Base-by-base conservation (phyloP, 768 basidiomycete species). In the Neoboletus brunneissimus region DNA sequence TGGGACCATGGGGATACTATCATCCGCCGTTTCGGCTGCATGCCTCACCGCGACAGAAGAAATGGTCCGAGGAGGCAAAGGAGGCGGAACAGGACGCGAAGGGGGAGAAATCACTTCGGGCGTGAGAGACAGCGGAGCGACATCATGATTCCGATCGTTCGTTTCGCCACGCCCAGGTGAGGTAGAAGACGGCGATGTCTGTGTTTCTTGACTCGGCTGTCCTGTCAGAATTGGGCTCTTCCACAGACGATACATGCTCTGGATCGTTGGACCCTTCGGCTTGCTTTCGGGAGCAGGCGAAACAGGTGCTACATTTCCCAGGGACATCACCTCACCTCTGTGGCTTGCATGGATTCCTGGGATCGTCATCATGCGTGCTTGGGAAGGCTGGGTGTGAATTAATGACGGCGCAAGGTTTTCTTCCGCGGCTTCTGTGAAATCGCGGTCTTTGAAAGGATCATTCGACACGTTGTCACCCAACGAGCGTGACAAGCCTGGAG, bases 281-380 rank as follows among this genome's bases (percentile, higher is more conserved):
- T 72, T 70, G 49, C 69, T 71, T 22, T 80, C 77, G 11, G 74
- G 58, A 0, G 74, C 65, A 43, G 75, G 71, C 5, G 81, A 77
- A 25, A 66, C 58, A 2, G 79, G 76, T 12, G 87, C 83, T 54
- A 83, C 81, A 63, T 89, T 86, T 12, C 91, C 91, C 79, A 94
- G 79, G 4, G 90, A 87, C 85, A 90, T 89, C 42, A 92, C 82
- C 58, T 93, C 89, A 10, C 88, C 88, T n/a, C 83, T 83, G 65
- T 92, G 87, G 62, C 85, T 89, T 4, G 84, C 89, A 64, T 92
- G 91, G 57, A 94, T 94, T 2, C 89, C 89, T 10, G 91, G 91
- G 59, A 94, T 93, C 15, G 83, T 85, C 91, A 94, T 94, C 41
- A 81, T 87, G 63, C 84, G 87, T 31, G 83, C 87, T 66, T 85